Evolutionary conservation across 2,329 filamentous ascomycete species (phyloP), one percentile per base, ranked within the genome.

Genomic region (Trichophyton benhamiae): DNA sequence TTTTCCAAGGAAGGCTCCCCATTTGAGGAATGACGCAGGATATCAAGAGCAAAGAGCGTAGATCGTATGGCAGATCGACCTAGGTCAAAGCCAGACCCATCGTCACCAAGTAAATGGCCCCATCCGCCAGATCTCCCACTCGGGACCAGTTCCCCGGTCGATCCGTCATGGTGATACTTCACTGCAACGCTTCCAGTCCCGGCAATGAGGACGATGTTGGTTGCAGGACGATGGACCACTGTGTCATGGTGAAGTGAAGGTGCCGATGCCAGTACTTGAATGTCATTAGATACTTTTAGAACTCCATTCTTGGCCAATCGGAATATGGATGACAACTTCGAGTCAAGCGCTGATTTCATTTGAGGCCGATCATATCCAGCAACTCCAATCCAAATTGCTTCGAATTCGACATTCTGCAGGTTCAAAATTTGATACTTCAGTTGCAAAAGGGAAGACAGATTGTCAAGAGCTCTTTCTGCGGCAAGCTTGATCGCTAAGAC

Each of bases 111-210:
- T 3, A 77, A 66, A 61, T 73, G 68, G 2, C 77, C 76, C 77
- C 77, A 78, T 11, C 77, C 77, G 1, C 77, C 77, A 3, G 70
- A 68, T 2, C 76, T 70, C n/a, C 69, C 70, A 1, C 69, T 68
- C 1, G 70, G 70, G 5, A 64, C 48, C 38, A 72, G 69, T 27
- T 57, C 60, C 8, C 46, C 30, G 0, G 60, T 59, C 3, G 59
- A 55, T 57, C 55, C 42, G 15, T 65, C 59, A n/a, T 66, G 65
- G 8, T 62, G 62, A 64, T 74, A 79, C 17, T 69, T 69, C 69
- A 77, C 77, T n/a, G 72, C 73, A 2, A 78, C 69, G 8, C 74
- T 76, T 0, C 77, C 76, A 0, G 77, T 79, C 0, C 77, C 77
- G 9, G 75, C 75, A 3, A 79, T 72, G 3, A 78, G 65, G 1